phyloP scores from a whole-genome alignment of 495 filamentous ascomycete species.

The Monascus purpureus region DNA sequence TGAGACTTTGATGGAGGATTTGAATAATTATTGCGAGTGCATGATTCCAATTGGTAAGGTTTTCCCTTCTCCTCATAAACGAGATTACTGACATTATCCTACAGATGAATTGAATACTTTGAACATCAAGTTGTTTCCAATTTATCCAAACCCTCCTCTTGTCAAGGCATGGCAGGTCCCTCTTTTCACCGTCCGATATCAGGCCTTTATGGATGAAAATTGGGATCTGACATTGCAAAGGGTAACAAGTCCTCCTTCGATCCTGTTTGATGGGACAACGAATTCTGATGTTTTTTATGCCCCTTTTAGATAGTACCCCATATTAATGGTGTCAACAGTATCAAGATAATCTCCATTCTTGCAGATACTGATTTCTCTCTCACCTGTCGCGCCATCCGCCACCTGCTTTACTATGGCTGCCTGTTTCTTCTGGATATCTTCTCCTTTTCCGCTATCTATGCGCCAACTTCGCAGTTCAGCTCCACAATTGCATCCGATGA shows the following conservation, averaged over 20 bases:
- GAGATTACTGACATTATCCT: neutral
- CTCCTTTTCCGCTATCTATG: slow-evolving; percentile 82
- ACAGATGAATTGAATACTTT: slow-evolving; percentile 84
- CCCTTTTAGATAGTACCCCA: slow-evolving; percentile 48
- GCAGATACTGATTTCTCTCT: slow-evolving; percentile 79
- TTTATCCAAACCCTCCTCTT: slow-evolving; percentile 59
- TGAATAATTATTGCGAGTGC: slow-evolving; percentile 96
- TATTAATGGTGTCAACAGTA: slow-evolving; percentile 81
- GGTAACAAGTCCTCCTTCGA: too few species aligned
- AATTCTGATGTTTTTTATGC: neutral
- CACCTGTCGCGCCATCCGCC: slow-evolving; percentile 67
- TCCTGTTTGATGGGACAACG: slow-evolving; percentile 1
- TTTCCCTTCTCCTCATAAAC: neutral
- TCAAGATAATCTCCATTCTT: slow-evolving; percentile 66
- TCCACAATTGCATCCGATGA: slow-evolving; percentile 54
- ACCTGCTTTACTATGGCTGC: slow-evolving; percentile 83
- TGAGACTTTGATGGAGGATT: slow-evolving; percentile 83
- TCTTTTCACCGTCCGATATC: slow-evolving; percentile 69
- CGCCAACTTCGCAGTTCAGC: slow-evolving; percentile 61
- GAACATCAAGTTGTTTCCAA: slow-evolving; percentile 89
- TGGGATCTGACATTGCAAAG: slow-evolving; percentile 86
- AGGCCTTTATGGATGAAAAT: slow-evolving; percentile 61
- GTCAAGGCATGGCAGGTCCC: slow-evolving; percentile 84
- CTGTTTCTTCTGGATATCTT: slow-evolving; percentile 83
- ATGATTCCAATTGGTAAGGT: slow-evolving; percentile 81